A percentile compares a stretch with the other conserved stretches of the same genome.
These are phyloP conservation scores for Penicillium waksmanii DNA, from an alignment of 495 filamentous ascomycete species.

Conservation along the genomic window DNA sequence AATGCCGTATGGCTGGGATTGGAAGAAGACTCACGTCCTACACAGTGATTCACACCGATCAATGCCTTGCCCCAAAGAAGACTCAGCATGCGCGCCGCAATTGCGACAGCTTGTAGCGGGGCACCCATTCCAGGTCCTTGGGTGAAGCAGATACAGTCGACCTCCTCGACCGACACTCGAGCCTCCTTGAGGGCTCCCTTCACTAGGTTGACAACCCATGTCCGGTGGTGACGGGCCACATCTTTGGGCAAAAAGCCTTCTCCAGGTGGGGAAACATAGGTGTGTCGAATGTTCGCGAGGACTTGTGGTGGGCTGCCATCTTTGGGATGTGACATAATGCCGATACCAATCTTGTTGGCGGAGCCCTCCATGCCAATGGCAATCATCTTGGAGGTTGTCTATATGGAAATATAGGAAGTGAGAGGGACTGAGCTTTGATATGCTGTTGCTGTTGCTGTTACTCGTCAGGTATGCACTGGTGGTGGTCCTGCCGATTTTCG, in stretches of 20 bases:
- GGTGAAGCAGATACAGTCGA: constrained; percentile 95
- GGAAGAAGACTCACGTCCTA: constrained; percentile 68
- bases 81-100: constrained; percentile 80
- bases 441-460: neutral
- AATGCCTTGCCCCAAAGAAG: constrained; percentile 86
- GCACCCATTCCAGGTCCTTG: constrained; percentile 96
- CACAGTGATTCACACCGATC: constrained; percentile 95
- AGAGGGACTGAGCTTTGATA: neutral
- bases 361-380: constrained; percentile 94
- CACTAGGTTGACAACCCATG: constrained; percentile 79
- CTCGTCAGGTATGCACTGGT: too few relatives aligned
- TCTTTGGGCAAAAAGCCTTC: constrained; percentile 97
- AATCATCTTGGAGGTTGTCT: constrained; percentile 58
- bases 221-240: constrained; percentile 87
- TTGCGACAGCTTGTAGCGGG: constrained; percentile 84
- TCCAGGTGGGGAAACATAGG: constrained; percentile 87
- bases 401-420: constrained; percentile 1
- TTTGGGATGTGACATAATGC: constrained; percentile 82
- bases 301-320: constrained; percentile 66
- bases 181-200: constrained; percentile 76
- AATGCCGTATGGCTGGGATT: neutral
- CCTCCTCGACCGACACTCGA: constrained; percentile 59
- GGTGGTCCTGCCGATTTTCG: neutral
- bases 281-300: constrained; percentile 93
- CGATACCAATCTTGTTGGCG: constrained; percentile 96